Conservation (phyloP, 164 flowering plant genomes). For the Sextonia rubra region DNA sequence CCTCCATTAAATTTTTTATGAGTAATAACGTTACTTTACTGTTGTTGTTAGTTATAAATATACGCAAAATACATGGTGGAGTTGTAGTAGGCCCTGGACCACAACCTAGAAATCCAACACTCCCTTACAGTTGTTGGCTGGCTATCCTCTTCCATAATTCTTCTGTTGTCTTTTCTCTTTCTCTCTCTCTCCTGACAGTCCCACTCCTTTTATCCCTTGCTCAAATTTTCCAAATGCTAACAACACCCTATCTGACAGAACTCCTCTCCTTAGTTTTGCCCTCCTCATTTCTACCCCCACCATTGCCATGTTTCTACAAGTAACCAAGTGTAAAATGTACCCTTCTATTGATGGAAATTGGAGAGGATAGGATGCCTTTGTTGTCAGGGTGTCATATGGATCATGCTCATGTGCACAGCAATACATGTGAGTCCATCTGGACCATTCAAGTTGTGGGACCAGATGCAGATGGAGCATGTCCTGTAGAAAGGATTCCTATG, state of each 20-base stretch:
- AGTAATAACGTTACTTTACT: neutral
- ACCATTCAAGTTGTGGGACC: too few species aligned
- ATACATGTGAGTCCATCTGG: too few species aligned
- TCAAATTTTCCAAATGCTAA: neutral
- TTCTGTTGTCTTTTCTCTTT: constrained; percentile 6
- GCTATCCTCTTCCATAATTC: constrained; percentile 12
- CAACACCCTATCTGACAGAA: neutral
- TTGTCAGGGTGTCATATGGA: too few species aligned
- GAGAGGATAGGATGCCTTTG: too few species aligned
- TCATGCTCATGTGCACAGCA: too few species aligned
- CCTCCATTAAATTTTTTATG: neutral
- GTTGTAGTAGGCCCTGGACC: constrained; percentile 10
- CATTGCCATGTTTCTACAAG: neutral
- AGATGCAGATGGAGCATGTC: too few species aligned
- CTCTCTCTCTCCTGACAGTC: neutral
- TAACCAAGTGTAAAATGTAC: too few species aligned
- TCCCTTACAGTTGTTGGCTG: constrained; percentile 14
- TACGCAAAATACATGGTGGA: neutral
- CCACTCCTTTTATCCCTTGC: neutral
- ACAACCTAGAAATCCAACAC: constrained; percentile 3
- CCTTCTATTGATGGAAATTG: too few species aligned
- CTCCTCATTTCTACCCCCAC: neutral
- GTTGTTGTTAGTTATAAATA: neutral
- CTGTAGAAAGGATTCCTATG: too few species aligned
- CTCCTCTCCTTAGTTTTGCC: neutral